phyloP scores from a whole-genome alignment of 2,329 filamentous ascomycete species.

The Neofusicoccum parvum region DNA sequence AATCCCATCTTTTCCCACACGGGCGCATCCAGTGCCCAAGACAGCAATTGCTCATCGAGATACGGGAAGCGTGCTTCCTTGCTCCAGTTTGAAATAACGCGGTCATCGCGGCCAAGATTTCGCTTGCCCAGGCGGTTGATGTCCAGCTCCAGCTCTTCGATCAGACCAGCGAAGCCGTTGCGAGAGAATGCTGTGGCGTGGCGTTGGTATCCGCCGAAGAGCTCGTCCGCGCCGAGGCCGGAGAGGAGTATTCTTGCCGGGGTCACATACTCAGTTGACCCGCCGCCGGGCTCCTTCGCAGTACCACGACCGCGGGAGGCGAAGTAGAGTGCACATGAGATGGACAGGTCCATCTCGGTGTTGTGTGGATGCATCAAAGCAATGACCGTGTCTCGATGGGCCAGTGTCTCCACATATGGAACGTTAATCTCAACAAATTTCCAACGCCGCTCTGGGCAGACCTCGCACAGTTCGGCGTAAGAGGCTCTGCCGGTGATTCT shows the following conservation, averaged over 20 bases:
- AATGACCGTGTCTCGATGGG: conserved; percentile 70
- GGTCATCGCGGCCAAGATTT: conserved; percentile 93
- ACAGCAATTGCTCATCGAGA: conserved; percentile 83
- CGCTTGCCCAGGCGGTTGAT: conserved; percentile 83
- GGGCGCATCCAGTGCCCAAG: conserved; percentile 72
- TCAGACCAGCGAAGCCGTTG: conserved; percentile 68
- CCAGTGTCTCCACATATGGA: conserved; percentile 72
- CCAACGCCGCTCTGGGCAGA: conserved; percentile 75
- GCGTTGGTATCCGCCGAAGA: conserved; percentile 90
- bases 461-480: conserved; percentile 68
- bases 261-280: conserved; percentile 59
- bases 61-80: conserved; percentile 89
- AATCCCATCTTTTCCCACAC: conserved; percentile 91
- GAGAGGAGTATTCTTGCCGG: conserved; percentile 83
- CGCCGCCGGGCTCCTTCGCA: conserved; percentile 36
- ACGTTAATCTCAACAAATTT: conserved; percentile 86
- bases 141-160: conserved; percentile 83
- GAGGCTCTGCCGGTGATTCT: conserved; percentile 82
- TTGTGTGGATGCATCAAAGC: conserved; percentile 88
- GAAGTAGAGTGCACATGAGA: conserved; percentile 92
- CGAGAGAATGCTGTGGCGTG: conserved; percentile 76
- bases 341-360: conserved; percentile 98
- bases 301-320: conserved; percentile 73
- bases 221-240: conserved; percentile 90
- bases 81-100: conserved; percentile 86